Evolutionary conservation across 2,329 filamentous ascomycete species (phyloP).

Genomic region (Mycosphaerelloides madeirae): DNA sequence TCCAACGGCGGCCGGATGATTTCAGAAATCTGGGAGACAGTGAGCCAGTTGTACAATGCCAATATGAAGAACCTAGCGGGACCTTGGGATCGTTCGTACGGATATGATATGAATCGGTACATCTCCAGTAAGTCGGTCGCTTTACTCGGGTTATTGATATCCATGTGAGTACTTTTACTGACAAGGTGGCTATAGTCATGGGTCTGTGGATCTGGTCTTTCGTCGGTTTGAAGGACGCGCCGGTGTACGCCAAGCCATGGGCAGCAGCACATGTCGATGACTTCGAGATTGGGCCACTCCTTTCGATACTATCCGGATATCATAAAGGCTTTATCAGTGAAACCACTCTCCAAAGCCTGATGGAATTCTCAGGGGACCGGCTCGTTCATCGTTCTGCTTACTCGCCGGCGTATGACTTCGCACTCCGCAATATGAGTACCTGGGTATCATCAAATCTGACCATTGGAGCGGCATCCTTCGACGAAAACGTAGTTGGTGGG

Average conservation of each 20-base stretch:
- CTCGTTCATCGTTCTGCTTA: constrained; percentile 50
- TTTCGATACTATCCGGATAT: constrained; percentile 51
- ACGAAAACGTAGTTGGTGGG: constrained; percentile 54
- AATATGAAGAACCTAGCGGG: constrained; percentile 58
- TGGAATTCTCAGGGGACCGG: constrained; percentile 50
- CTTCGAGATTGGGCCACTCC: constrained; percentile 54
- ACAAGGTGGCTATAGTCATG: constrained; percentile 39
- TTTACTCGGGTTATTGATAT: too few species aligned
- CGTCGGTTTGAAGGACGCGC: constrained; percentile 45
- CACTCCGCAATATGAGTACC: constrained; percentile 54
- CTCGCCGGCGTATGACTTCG: constrained; percentile 55
- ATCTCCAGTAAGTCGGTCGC: constrained; percentile 34
- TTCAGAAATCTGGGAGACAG: constrained; percentile 50
- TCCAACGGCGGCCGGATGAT: constrained; percentile 51
- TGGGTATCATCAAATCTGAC: constrained; percentile 55
- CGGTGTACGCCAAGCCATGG: constrained; percentile 39
- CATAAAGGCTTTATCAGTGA: constrained; percentile 47
- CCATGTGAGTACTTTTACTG: too few species aligned
- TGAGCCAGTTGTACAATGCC: constrained; percentile 52
- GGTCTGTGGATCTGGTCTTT: constrained; percentile 57
- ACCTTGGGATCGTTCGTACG: constrained; percentile 61
- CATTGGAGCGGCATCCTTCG: constrained; percentile 57
- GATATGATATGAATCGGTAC: constrained; percentile 61
- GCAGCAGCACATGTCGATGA: constrained; percentile 57
- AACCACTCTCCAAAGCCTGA: constrained; percentile 37